These are phyloP conservation scores for Lathyrus oleraceus DNA, from an alignment of 306 rosid genomes.

Conservation along the genomic window DNA sequence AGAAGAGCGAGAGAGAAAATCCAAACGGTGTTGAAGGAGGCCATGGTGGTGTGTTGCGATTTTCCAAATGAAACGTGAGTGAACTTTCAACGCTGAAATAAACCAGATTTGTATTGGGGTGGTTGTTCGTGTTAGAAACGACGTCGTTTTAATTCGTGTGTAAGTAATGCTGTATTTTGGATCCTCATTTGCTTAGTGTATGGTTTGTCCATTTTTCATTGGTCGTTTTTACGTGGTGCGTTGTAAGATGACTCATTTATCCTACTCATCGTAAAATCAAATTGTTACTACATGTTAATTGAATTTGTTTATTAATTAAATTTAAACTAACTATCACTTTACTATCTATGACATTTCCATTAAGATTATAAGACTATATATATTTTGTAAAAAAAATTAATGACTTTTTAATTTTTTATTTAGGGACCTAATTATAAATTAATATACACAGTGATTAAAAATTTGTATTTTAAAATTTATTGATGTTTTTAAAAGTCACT, in stretches of 20 bases:
- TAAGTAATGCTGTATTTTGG: neutral
- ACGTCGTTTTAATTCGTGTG: conserved; percentile 21
- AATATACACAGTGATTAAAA: no score
- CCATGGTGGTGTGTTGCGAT: conserved; percentile 36
- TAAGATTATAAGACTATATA: no score
- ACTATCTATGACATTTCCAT: no score
- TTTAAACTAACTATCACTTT: no score
- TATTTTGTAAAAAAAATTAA: no score
- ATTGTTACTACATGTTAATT: no score
- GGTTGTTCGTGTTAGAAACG: neutral
- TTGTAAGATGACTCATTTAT: neutral
- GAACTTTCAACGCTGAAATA: conserved; percentile 15
- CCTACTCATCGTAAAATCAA: no score
- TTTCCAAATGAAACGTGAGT: conserved; percentile 3
- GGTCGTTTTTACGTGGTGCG: conserved; percentile 39
- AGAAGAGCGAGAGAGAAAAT: conserved; percentile 66
- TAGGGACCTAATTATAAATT: no score
- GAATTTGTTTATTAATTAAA: no score
- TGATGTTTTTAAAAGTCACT: no score
- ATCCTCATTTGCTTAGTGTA: neutral
- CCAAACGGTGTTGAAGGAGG: conserved; percentile 46
- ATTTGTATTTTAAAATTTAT: no score
- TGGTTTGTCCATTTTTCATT: conserved; percentile 6
- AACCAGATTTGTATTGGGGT: conserved; percentile 18
- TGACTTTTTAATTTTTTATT: no score